Evolutionary conservation across 2,329 filamentous ascomycete species (phyloP).

Genomic region (Epichloe festucae): DNA sequence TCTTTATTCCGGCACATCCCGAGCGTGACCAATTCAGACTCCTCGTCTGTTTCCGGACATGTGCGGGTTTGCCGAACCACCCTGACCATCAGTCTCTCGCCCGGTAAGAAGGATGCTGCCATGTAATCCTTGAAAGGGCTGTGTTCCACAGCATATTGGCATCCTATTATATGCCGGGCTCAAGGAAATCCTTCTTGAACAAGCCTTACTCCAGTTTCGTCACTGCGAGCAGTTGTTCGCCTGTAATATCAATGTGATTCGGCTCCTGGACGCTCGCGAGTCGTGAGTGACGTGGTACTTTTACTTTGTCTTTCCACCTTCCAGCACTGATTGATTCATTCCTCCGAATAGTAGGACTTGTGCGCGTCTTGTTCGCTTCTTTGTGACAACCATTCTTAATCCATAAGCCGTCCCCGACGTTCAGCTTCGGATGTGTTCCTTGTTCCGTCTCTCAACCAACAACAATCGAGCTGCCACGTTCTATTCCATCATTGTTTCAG

Average conservation of each 20-base stretch:
- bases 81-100: not conserved
- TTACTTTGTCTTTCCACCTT: not conserved
- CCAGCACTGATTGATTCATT: not conserved
- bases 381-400: not conserved
- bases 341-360: too few species aligned
- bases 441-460: not conserved
- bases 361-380: not conserved
- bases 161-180: not conserved
- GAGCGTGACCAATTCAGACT: not conserved
- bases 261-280: not conserved
- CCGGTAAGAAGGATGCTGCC: not conserved
- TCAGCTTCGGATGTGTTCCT: not conserved
- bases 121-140: not conserved
- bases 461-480: not conserved
- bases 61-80: not conserved
- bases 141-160: conserved; percentile 1
- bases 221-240: not conserved
- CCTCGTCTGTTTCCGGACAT: not conserved
- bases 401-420: not conserved
- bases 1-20: not conserved
- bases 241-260: not conserved
- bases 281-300: not conserved
- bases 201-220: not conserved
- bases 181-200: not conserved
- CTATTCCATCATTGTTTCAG: not conserved